Evolutionary conservation across 2,329 filamentous ascomycete genomes (phyloP).

Genomic region (Fusarium buxicola): DNA sequence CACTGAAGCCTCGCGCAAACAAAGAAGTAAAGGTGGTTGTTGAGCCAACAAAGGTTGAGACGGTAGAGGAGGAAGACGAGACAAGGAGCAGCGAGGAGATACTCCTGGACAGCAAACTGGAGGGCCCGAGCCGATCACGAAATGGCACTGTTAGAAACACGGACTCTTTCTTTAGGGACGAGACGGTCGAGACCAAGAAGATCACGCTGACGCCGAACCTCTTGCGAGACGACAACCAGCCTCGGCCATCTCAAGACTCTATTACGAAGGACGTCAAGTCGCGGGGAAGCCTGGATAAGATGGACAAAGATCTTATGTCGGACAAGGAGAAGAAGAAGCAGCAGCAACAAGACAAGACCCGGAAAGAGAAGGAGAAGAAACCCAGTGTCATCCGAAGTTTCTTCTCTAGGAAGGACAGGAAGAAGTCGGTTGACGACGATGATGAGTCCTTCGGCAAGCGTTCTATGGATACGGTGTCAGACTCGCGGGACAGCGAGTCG

Average conservation of each 20-base stretch:
- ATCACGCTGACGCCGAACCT: constrained; percentile 96
- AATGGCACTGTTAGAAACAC: constrained; percentile 91
- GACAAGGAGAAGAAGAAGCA: constrained; percentile 81
- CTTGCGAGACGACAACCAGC: constrained; percentile 79
- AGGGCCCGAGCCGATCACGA: constrained; percentile 72
- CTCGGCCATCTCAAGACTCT: constrained; percentile 64
- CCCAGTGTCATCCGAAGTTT: constrained; percentile 68
- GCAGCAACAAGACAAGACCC: constrained; percentile 78
- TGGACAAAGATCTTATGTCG: constrained; percentile 63
- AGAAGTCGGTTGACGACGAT: constrained; percentile 66
- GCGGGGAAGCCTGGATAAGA: constrained; percentile 79
- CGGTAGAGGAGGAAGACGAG: constrained; percentile 51
- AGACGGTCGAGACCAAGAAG: constrained; percentile 94
- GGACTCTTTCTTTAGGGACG: constrained; percentile 98
- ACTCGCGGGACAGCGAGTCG: constrained; percentile 57
- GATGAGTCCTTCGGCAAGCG: constrained; percentile 71
- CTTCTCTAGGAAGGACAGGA: constrained; percentile 73
- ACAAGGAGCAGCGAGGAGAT: constrained; percentile 73
- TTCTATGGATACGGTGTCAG: constrained; percentile 66
- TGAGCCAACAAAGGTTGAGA: constrained; percentile 49
- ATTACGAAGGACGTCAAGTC: constrained; percentile 62
- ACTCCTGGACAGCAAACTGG: constrained; percentile 66
- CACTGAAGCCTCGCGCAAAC: constrained; percentile 61
- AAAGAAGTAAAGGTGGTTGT: constrained; percentile 54
- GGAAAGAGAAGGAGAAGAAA: constrained; percentile 77